Evolutionary conservation across 805 yeast genomes (phyloP).

Genomic region (Maudiozyma serrabonitensis): DNA sequence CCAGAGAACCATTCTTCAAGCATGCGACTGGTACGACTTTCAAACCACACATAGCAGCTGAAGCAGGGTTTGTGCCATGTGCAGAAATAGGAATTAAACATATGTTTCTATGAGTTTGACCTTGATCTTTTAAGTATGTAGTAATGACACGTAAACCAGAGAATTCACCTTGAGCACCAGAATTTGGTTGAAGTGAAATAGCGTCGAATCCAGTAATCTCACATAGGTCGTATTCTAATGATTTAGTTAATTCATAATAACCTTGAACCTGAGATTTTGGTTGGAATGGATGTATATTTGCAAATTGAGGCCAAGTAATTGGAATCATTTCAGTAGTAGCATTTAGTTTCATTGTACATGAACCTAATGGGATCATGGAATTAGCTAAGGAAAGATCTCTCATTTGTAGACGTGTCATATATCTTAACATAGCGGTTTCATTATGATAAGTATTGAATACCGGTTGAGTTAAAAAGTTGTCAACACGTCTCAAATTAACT

Average conservation of each 20-base stretch:
- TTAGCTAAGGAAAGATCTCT: constrained; percentile 90
- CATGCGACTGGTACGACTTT: constrained; percentile 92
- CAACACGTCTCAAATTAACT: constrained; percentile 41
- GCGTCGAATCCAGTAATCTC: constrained; percentile 90
- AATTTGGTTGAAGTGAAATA: constrained; percentile 88
- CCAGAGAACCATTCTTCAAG: constrained; percentile 74
- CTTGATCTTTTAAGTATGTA: constrained; percentile 60
- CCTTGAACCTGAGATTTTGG: constrained; percentile 87
- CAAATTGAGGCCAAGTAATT: constrained; percentile 88
- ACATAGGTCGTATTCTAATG: constrained; percentile 75
- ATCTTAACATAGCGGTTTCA: constrained; percentile 90
- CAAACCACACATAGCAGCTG: constrained; percentile 94
- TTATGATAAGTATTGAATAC: constrained; percentile 86
- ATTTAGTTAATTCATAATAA: constrained; percentile 62
- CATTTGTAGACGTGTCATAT: constrained; percentile 71
- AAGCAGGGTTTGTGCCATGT: constrained; percentile 97
- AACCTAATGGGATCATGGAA: constrained; percentile 95
- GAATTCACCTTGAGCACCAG: constrained; percentile 98
- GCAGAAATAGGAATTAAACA: constrained; percentile 96
- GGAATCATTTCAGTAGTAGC: constrained; percentile 94
- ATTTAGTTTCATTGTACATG: constrained; percentile 96
- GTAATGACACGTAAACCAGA: constrained; percentile 84
- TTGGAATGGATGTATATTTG: constrained; percentile 83
- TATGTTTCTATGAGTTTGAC: constrained; percentile 66
- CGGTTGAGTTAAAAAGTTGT: constrained; percentile 52